Evolutionary conservation across 1,139 yeast species (phyloP), one percentile per base, ranked within the genome.

Genomic region (Pichia sp.): DNA sequence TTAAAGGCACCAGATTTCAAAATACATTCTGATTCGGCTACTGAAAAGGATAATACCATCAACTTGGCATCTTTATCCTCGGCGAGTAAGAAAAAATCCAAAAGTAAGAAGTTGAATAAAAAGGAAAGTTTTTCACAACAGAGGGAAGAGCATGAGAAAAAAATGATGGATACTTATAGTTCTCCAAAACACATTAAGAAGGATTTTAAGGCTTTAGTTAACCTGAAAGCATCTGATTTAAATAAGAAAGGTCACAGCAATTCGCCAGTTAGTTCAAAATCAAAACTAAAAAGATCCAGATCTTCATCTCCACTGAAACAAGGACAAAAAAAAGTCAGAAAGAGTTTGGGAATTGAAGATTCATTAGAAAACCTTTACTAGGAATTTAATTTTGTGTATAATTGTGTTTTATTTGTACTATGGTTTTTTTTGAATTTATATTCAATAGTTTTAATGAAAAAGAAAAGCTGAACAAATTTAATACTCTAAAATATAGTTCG

Each of bases 241-340:
- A 49, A 49, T 20, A 49, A 42, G 20, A 45, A 36, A 23, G 32
- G 16, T 2, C 11, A 24, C 6, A 24, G 7, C 9, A 42, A 22
- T 9, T 22, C 24, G 12, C 38, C 38, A 13, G 7, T 15, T 7
- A 35, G 15, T 22, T n/a, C 48, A 15, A 42, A 39, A 20, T 7
- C 24, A 9, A 49, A 38, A 26, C n/a, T 15, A 12, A 44, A 49
- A 35, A 49, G 44, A 40, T 48, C 49, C 27, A 49, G 43, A 35
- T 34, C 53, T 1, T 27, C 42, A 9, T 49, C 53, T 7, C 58
- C 58, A 1, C n/a, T 49, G 3, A 54, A 49, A 39, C 26, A 43
- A 7, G 42, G 43, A 15, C 53, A 52, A 22, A 50, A 46, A 30
- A 53, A 46, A 26, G 34, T 54, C 7, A 51, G 56, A 30, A 52